Base-by-base conservation (phyloP, 2,329 filamentous ascomycete genomes). In the Ophiostoma ulmi region DNA sequence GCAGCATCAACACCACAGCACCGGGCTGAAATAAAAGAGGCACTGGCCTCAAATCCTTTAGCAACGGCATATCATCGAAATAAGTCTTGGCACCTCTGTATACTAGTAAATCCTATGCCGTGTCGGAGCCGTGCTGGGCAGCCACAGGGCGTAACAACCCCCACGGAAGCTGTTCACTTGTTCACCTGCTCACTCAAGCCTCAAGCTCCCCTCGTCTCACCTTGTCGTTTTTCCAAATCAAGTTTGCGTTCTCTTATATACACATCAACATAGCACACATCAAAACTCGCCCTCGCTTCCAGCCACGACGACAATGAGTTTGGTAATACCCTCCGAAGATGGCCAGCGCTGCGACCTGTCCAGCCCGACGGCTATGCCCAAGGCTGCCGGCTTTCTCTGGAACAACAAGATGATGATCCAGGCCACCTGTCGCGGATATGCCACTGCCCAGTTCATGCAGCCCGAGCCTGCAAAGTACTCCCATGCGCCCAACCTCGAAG, bases 381-480 rank as follows among this genome's bases (percentile, higher is more conserved):
- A 85, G 77, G 84, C 85, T 3, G 83, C 81, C 68, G 84, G 81
- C 69, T 87, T 87, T 75, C 79, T 87, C 13, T 87, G 85, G 85
- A 87, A 87, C 74, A 83, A 86, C 77, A 83, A 81, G 77, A 87
- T 87, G 85, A 87, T 87, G 85, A 85, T 87, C 72, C 85, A 87
- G 75, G 80, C 84, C 66, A 87, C 85, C 70, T 87, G 85, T 75
- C 84, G 85, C 26, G 85, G 85, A n/a, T 86, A 85, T 74, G 83
- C 85, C 36, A 86, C 83, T 2, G 81, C 85, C 2, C 85, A 87
- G 70, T 87, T 86, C 79, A 87, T 87, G 85, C 85, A 87, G 76
- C 85, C 85, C 0, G 85, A 87, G 77, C 85, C 85, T 41, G 82
- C 85, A 71, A 87, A 87, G 76, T 87, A 87, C 77, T 83, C 84